A percentile compares a stretch with the other conserved stretches of the same genome.
These are phyloP conservation scores for Nidula microcarpa DNA, from an alignment of 768 basidiomycete genomes.

Conservation along the genomic window DNA sequence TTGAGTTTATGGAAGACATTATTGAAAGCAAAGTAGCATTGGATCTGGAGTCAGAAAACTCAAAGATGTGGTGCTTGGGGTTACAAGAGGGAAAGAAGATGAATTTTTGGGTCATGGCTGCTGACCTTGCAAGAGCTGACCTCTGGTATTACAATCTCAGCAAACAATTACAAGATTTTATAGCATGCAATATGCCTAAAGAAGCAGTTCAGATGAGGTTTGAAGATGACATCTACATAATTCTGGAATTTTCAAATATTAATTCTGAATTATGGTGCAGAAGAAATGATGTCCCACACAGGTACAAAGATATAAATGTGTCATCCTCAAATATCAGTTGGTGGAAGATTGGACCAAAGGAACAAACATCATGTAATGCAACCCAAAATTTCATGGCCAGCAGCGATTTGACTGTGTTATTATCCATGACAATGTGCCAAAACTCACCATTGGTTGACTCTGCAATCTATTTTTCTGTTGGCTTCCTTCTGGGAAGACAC, in stretches of 20 bases:
- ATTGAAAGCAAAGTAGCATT: slow-evolving; percentile 1
- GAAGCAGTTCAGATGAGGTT: slow-evolving; percentile 9
- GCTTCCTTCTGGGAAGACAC: slow-evolving; percentile 10
- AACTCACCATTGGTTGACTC: slow-evolving; percentile 9
- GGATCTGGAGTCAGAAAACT: slow-evolving; percentile 1
- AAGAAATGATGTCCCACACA: slow-evolving; percentile 4
- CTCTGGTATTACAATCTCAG: slow-evolving; percentile 5
- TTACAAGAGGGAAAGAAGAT: slow-evolving; percentile 7
- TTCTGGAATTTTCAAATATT: not conserved
- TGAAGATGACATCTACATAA: slow-evolving; percentile 13
- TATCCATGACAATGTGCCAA: slow-evolving; percentile 11
- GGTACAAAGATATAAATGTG: slow-evolving; percentile 16
- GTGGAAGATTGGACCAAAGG: slow-evolving; percentile 19
- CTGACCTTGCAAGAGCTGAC: slow-evolving; percentile 1
- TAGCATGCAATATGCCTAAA: slow-evolving; percentile 7
- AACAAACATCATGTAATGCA: slow-evolving; percentile 20
- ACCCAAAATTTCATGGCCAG: slow-evolving; percentile 14
- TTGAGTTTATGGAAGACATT: slow-evolving; percentile 5
- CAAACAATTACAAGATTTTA: slow-evolving; percentile 7
- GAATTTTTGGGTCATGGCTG: slow-evolving; percentile 1
- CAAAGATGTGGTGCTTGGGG: slow-evolving; percentile 6
- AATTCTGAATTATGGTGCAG: no score
- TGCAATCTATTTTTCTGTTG: slow-evolving; percentile 10
- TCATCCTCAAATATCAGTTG: slow-evolving; percentile 17
- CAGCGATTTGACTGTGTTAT: slow-evolving; percentile 13